Percentiles rank a stretch among this genome's conserved stretches.
These are phyloP conservation scores for Candida ulmi DNA, from an alignment of 805 yeast species.

Conservation along the genomic window DNA sequence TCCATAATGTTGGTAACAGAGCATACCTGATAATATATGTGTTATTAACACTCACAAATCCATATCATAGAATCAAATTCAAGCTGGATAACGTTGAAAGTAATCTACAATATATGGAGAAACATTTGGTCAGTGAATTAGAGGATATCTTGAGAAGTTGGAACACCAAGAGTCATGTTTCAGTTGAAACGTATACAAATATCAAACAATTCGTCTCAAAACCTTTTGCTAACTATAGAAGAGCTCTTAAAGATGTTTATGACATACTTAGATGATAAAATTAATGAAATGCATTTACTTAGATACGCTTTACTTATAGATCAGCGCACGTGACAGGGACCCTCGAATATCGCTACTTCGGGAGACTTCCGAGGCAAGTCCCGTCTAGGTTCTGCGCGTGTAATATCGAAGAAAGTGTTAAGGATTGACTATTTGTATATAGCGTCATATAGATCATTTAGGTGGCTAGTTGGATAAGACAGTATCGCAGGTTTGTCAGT, in stretches of 20 bases:
- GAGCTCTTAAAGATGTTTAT: background rate
- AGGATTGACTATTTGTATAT: too few relatives aligned
- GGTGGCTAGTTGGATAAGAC: too few relatives aligned
- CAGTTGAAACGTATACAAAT: background rate
- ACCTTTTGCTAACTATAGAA: too few relatives aligned
- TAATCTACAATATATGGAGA: slow-evolving; percentile 11
- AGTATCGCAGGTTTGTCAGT: too few relatives aligned
- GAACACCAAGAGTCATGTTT: slow-evolving; percentile 20
- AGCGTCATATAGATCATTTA: too few relatives aligned
- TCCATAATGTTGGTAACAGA: slow-evolving; percentile 14
- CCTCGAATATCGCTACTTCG: too few relatives aligned
- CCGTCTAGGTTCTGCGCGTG: too few relatives aligned
- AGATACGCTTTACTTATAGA: too few relatives aligned
- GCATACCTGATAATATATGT: slow-evolving; percentile 12
- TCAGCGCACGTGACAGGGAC: too few relatives aligned
- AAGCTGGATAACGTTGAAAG: slow-evolving; percentile 10
- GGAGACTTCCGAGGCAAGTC: too few relatives aligned
- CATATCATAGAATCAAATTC: slow-evolving; percentile 12
- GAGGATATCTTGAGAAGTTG: slow-evolving; percentile 14
- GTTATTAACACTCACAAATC: slow-evolving; percentile 12
- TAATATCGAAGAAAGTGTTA: too few relatives aligned
- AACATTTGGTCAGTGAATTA: slow-evolving; percentile 5
- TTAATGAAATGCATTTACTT: background rate
- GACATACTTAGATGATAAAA: background rate
- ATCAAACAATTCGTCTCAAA: background rate